A percentile compares a stretch with the other conserved stretches of the same genome.
Evolutionary conservation across 345 rosid genomes (phyloP).

Genomic region (Syzygium jambos): DNA sequence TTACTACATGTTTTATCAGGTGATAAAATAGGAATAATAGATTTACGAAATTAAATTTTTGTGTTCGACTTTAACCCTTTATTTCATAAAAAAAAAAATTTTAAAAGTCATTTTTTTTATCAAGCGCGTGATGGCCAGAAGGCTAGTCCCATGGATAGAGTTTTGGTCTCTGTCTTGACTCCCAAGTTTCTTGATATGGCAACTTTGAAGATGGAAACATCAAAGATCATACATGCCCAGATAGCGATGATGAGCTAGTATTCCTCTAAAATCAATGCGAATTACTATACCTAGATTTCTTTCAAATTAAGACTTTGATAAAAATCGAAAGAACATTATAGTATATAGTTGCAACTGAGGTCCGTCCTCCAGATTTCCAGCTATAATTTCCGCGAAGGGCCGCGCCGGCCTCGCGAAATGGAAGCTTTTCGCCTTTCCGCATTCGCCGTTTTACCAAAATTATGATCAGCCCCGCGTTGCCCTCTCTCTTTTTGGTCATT

Average conservation of each 20-base stretch:
- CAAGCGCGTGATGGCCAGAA: not conserved
- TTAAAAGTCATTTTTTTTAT: not conserved
- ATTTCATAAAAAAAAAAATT: not conserved
- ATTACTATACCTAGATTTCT: not conserved
- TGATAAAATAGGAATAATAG: not conserved
- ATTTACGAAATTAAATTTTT: not conserved
- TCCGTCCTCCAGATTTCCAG: not conserved
- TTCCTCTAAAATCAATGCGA: not conserved
- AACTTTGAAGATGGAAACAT: not conserved
- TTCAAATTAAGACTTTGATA: not conserved
- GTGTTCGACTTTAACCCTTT: not conserved
- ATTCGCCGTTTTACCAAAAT: not conserved
- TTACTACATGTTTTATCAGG: not conserved
- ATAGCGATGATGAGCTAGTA: not conserved
- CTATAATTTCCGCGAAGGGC: not conserved
- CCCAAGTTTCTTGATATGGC: not conserved
- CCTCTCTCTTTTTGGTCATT: not conserved
- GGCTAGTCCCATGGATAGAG: not conserved
- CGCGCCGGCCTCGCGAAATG: not conserved
- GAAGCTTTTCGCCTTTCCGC: not conserved
- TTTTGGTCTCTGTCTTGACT: not conserved
- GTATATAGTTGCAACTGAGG: not conserved
- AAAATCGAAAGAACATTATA: not conserved
- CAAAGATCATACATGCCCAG: not conserved
- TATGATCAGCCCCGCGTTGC: not conserved